Base-by-base conservation (phyloP, 2,329 filamentous ascomycete genomes). In the Pseudocercospora pini-densiflorae region DNA sequence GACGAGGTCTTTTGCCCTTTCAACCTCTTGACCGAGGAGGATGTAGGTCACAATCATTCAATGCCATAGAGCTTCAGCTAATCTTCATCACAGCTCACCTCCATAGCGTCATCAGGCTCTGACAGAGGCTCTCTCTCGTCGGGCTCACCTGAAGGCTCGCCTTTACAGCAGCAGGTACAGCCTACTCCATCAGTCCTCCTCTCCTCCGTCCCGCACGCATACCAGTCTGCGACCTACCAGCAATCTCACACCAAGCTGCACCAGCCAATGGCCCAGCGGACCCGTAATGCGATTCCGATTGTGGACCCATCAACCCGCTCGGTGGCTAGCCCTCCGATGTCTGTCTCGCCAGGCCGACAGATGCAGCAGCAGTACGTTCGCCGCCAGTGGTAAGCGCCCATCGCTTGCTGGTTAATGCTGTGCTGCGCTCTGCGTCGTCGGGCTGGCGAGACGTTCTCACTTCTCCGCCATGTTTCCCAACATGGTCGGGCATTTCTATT, bases 231-330 rank as follows among this genome's bases (percentile, higher is more conserved):
- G 61, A 81, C 85, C 74, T 91, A 87, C 80, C 89, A 91, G 82
- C 79, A 79, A 70, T 75, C 79, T 49, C 78, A 88, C 81, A 85
- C 94, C 74, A 97, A 97, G 83, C 85, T 96, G 69, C 93, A 97
- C 81, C 94, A 97, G 84, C 93, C 94, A 68, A 87, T 94, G 68
- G 92, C 94, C 68, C 92, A 94, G 70, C 92, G 95, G 73, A 89
- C 91, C 65, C 92, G 93, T 81, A 98, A 97, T 80, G 93, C 95
- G 76, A 98, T 98, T 73, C 94, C 94, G 66, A 99, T 99, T 79
- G 92, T 98, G 81, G 97, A 99, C 85, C 95, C 95, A 62, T 92
- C 88, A 73, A 97, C 94, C 64, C 93, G 95, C 77, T 89, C 93
- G 76, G 90, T 97, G 84, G 90, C 93, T 64, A 97, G 93, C 83